Base-by-base conservation (phyloP, 2,329 filamentous ascomycete species). In the Aspergillus glaucus region DNA sequence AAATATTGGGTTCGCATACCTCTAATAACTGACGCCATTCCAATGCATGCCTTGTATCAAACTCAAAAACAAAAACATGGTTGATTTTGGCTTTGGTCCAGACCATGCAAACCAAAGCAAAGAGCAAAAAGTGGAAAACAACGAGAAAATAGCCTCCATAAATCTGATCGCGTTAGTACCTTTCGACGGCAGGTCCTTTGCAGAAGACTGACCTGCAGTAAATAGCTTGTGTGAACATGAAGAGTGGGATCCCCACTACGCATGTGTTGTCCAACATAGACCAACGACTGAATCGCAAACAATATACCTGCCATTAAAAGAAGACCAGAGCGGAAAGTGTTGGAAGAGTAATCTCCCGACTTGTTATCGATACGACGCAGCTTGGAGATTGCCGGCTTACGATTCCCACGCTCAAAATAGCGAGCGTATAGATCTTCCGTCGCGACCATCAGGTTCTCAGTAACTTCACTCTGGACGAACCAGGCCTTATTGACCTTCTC, bases 61-160 rank as follows among this genome's bases (percentile, higher is more conserved):
- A 93, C 70, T 98, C 93, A 63, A 98, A 98, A 58, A 97, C 89
- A 67, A 96, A 96, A 47, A 86, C 81, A 66, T 97, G 97, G 65
- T 98, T 98, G 70, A 98, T 88, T 69, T 92, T 94, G 65, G 85
- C 84, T 45, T 75, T 75, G 5, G 83, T 82, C 89, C 92, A 98
- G 14, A 95, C 71, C 48, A 84, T 83, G 65, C 91, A 95, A 61
- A 90, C 85, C 32, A 95, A 62, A 61, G 87, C 89, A 63, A 97
- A 97, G n/a, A 94, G 72, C 8, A 86, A 73, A 61, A 94, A 85
- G 17, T 97, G 75, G 41, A 89, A 78, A 4, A 94, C 77, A 68
- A 88, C 84, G 24, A 97, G 75, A 59, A 95, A 94, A 66, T 94
- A 96, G 1, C 93, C 93, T 9, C 78, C 93, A 64, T 98, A 98